These are phyloP conservation scores for Mortierella sp. DNA, from an alignment of 371 early-diverging fungal genomes.

Conservation along the genomic window DNA sequence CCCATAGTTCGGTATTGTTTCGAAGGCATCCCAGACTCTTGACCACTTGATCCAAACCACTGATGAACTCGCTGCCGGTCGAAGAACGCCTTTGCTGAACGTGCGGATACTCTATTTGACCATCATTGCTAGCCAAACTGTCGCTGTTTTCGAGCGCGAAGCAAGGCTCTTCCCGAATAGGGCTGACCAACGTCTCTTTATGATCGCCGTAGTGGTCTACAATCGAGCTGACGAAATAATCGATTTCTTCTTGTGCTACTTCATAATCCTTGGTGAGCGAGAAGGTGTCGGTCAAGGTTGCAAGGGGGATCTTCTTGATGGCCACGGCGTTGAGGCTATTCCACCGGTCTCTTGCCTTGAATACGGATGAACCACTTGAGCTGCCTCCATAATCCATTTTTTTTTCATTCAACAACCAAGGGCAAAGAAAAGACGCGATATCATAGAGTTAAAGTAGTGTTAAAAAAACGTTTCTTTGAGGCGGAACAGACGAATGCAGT, in stretches of 20 bases:
- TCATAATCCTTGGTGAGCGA: not conserved
- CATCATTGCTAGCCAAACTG: not conserved
- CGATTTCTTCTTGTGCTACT: constrained; percentile 26
- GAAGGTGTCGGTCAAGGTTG: constrained; percentile 68
- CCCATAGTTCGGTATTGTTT: constrained; percentile 43
- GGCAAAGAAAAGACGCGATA: not conserved
- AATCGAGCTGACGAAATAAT: constrained; percentile 44
- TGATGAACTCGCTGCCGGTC: not conserved
- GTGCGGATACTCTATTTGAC: not conserved
- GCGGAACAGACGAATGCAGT: no score
- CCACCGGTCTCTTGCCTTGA: constrained; percentile 33
- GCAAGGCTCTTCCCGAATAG: not conserved
- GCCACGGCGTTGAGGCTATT: constrained; percentile 61
- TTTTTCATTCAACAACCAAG: not conserved
- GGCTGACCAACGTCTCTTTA: not conserved
- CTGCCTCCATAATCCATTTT: not conserved
- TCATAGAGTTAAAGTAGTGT: no score
- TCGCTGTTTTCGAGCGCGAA: not conserved
- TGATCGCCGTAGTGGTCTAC: constrained; percentile 27
- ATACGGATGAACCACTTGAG: constrained; percentile 46
- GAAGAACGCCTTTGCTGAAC: no score
- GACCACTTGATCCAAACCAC: constrained; percentile 22
- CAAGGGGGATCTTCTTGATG: constrained; percentile 66
- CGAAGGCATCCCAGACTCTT: constrained; percentile 37
- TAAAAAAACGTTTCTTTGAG: no score